A percentile compares a stretch with the other conserved stretches of the same genome.
Conservation (phyloP, 2,329 filamentous ascomycete genomes). For the Trichophyton schoenleinii region DNA sequence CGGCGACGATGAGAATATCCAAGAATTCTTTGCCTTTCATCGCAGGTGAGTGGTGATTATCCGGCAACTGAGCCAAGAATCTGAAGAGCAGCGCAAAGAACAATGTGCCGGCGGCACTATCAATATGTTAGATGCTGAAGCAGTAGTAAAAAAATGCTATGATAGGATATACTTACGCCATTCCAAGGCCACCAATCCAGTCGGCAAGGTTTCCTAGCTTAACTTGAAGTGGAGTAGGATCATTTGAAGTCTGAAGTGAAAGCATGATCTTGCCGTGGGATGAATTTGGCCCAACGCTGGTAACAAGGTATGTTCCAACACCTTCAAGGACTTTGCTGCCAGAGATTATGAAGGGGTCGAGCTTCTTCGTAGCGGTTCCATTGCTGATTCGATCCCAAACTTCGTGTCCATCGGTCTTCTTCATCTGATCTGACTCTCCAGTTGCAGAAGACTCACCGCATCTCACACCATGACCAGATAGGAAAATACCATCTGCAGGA, state of each 20-base stretch:
- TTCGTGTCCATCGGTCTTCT: slow-evolving; percentile 50
- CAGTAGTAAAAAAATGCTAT: background rate
- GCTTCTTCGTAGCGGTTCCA: slow-evolving; percentile 40
- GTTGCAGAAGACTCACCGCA: slow-evolving; percentile 65
- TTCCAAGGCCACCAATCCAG: slow-evolving; percentile 66
- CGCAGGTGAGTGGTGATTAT: slow-evolving; percentile 44
- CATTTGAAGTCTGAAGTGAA: slow-evolving; percentile 58
- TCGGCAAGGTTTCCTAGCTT: slow-evolving; percentile 64
- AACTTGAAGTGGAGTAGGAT: slow-evolving; percentile 63
- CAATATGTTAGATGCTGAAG: slow-evolving; percentile 8
- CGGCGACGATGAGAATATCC: slow-evolving; percentile 63
- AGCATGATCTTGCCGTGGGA: slow-evolving; percentile 65
- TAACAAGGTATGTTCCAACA: slow-evolving; percentile 61
- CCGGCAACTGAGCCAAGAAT: slow-evolving; percentile 58
- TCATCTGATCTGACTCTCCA: slow-evolving; percentile 60
- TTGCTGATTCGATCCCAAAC: slow-evolving; percentile 45
- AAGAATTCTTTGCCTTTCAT: slow-evolving; percentile 68
- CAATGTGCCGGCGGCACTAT: slow-evolving; percentile 55
- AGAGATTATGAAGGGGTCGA: slow-evolving; percentile 67
- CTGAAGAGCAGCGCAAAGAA: slow-evolving; percentile 80
- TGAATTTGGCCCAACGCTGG: slow-evolving; percentile 59
- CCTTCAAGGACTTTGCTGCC: slow-evolving; percentile 67
- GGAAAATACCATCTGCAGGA: slow-evolving; percentile 58
- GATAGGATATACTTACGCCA: slow-evolving; percentile 35
- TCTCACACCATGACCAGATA: slow-evolving; percentile 52